Conservation (phyloP, 2,329 filamentous ascomycete genomes). For the Chaetomium sp. region DNA sequence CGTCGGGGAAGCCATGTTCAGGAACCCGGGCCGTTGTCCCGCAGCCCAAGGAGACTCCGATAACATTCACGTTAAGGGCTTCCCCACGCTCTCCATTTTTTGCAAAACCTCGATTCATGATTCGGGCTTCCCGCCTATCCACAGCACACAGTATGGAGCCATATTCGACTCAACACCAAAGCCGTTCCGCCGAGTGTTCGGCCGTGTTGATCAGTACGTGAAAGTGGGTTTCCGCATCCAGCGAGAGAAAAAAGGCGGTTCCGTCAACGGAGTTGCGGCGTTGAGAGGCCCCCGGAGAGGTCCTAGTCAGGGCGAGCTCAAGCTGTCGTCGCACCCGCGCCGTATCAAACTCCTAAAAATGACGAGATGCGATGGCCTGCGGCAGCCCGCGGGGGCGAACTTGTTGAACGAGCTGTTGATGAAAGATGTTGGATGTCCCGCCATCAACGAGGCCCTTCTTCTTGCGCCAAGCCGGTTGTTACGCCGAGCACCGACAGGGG, state of each 20-base stretch:
- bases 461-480: neutral
- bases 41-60: constrained; percentile 14
- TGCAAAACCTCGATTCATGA: constrained; percentile 18
- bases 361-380: no score
- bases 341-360: no score
- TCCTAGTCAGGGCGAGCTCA: no score
- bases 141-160: no score
- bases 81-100: constrained; percentile 11
- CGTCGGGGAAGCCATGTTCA: constrained; percentile 7
- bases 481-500: constrained; percentile 14
- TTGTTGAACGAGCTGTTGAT: neutral
- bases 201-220: constrained; percentile 15
- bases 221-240: constrained; percentile 4
- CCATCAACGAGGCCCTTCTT: neutral
- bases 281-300: neutral
- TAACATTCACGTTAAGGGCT: constrained; percentile 6
- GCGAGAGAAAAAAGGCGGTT: neutral
- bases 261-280: neutral
- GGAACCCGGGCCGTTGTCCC: constrained; percentile 22
- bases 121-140: neutral
- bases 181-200: constrained; percentile 10
- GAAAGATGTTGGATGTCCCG: constrained; percentile 2
- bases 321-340: no score
- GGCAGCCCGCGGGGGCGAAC: neutral
- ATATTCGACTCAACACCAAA: constrained; percentile 7